Percentiles rank a stretch among this genome's conserved stretches.
Conservation (phyloP, 352 stramenopile species). For the Phytophthora podocarpi region DNA sequence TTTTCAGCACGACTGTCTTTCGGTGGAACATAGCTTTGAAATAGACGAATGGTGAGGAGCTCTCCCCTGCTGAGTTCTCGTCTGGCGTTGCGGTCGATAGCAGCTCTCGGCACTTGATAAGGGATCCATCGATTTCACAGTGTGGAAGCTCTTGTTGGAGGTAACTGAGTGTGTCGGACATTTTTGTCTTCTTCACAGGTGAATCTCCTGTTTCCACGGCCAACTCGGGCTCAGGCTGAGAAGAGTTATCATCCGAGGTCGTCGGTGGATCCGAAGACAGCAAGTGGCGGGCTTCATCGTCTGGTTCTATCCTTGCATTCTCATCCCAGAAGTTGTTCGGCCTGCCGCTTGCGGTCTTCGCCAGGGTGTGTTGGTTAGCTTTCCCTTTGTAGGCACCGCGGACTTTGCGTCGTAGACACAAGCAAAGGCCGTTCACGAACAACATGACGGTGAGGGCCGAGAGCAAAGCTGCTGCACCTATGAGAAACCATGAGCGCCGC, state of each 20-base stretch:
- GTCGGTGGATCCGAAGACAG: slow-evolving; percentile 22
- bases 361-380: background rate
- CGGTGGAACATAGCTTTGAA: slow-evolving; percentile 28
- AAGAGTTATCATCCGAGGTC: slow-evolving; percentile 11
- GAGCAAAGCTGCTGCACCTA: slow-evolving; percentile 29
- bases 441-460: slow-evolving; percentile 18
- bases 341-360: slow-evolving; percentile 18
- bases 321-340: slow-evolving; percentile 30
- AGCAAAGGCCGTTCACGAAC: slow-evolving; percentile 28
- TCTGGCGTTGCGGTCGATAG: background rate
- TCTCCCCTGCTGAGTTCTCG: background rate
- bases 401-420: slow-evolving; percentile 24
- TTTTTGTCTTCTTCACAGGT: background rate
- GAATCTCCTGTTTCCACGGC: background rate
- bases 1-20: slow-evolving; percentile 29
- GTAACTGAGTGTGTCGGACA: slow-evolving; percentile 5
- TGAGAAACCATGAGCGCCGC: slow-evolving; percentile 41
- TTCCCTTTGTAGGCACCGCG: slow-evolving; percentile 7
- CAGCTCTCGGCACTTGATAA: slow-evolving; percentile 11
- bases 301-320: slow-evolving; percentile 11
- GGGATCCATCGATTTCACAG: slow-evolving; percentile 15
- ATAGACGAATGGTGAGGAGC: slow-evolving; percentile 30
- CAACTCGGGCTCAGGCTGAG: slow-evolving; percentile 20
- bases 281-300: slow-evolving; percentile 28
- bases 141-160: slow-evolving; percentile 26